phyloP scores from a whole-genome alignment of 768 basidiomycete species.

The Boletellus sp. region DNA sequence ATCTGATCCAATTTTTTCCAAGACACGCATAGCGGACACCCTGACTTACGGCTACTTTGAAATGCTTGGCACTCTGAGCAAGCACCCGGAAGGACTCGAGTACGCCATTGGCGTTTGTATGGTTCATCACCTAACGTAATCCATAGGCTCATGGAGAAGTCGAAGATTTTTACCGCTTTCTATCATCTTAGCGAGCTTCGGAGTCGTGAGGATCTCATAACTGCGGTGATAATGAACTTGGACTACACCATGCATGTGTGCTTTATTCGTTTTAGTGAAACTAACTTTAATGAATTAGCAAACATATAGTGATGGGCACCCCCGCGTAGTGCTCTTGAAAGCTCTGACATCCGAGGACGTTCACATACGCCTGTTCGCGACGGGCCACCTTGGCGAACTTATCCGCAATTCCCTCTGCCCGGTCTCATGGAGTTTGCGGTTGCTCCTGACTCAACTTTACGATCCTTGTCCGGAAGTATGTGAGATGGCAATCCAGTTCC shows the following conservation, averaged over 20 bases:
- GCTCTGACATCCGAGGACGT: slow-evolving; percentile 92
- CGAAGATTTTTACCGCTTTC: slow-evolving; percentile 91
- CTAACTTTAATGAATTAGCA: slow-evolving; percentile 2
- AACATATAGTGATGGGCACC: slow-evolving; percentile 80
- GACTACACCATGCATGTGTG: slow-evolving; percentile 80
- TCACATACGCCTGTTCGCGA: slow-evolving; percentile 85
- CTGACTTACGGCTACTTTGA: slow-evolving; percentile 92
- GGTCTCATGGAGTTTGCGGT: slow-evolving; percentile 83
- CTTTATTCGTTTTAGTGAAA: neutral
- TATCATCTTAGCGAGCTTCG: slow-evolving; percentile 91
- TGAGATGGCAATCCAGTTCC: slow-evolving; percentile 81
- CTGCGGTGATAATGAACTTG: slow-evolving; percentile 84
- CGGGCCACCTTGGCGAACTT: slow-evolving; percentile 78
- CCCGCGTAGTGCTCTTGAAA: slow-evolving; percentile 89
- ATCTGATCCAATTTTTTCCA: slow-evolving; percentile 81
- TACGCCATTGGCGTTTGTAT: slow-evolving; percentile 36
- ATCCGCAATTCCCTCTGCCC: slow-evolving; percentile 62
- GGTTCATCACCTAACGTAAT: slow-evolving; percentile 1
- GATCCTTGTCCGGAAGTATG: slow-evolving; percentile 89
- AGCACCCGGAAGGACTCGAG: slow-evolving; percentile 86
- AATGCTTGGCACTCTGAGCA: slow-evolving; percentile 90
- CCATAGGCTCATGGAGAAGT: slow-evolving; percentile 79
- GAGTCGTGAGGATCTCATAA: slow-evolving; percentile 89
- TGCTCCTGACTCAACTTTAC: slow-evolving; percentile 93
- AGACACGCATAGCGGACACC: slow-evolving; percentile 73